Evolutionary conservation across 2,329 filamentous ascomycete species (phyloP).

Genomic region (Emmonsiellopsis sp.): DNA sequence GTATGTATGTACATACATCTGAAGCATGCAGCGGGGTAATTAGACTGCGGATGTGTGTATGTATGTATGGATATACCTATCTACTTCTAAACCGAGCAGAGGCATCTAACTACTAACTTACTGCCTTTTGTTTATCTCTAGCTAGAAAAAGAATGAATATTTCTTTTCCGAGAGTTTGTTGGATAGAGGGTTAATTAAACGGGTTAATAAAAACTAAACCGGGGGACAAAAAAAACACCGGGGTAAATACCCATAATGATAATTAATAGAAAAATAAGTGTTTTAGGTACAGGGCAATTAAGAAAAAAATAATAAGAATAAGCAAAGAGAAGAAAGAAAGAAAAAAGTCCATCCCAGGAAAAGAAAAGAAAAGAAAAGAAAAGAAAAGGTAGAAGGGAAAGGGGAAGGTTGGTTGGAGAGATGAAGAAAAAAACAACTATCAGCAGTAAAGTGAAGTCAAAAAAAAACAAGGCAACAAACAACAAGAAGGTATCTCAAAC

Average conservation of each 20-base stretch:
- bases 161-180: too few relatives aligned
- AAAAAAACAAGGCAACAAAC: not conserved
- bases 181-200: not conserved
- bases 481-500: conserved; percentile 6
- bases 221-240: not conserved
- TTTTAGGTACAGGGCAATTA: not conserved
- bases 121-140: too few relatives aligned
- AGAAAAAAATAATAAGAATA: not conserved
- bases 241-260: not conserved
- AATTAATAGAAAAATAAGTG: not conserved
- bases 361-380: not conserved
- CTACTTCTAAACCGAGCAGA: too few relatives aligned
- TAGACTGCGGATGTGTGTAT: too few relatives aligned
- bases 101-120: too few relatives aligned
- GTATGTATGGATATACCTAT: too few relatives aligned
- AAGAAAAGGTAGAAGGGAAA: not conserved
- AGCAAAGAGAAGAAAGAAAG: not conserved
- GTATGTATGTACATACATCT: too few relatives aligned
- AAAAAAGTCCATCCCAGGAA: not conserved
- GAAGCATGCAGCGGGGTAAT: too few relatives aligned
- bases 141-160: too few relatives aligned
- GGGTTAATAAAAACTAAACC: not conserved
- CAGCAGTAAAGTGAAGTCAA: not conserved
- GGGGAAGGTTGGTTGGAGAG: too few relatives aligned
- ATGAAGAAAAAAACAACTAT: too few relatives aligned